Percentiles rank a stretch among this genome's conserved stretches.
phyloP scores from a whole-genome alignment of 2,329 filamentous ascomycete species.

The Xylaria sp. region DNA sequence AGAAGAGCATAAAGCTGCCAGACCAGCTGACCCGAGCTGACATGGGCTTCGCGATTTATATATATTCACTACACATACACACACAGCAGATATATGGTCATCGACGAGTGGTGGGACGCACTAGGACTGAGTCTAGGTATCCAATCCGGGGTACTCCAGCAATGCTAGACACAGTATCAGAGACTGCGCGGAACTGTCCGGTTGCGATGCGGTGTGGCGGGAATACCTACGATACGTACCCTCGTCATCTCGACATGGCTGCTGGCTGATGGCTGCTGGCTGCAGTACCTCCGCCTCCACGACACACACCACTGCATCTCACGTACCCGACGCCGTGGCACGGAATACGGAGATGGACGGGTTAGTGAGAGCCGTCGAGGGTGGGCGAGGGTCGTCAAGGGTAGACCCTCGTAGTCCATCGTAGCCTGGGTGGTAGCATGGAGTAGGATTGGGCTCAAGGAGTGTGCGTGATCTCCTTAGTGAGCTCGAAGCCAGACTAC shows the following conservation, averaged over 20 bases:
- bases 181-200: background rate
- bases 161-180: conserved; percentile 10
- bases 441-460: background rate
- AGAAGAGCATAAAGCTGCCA: background rate
- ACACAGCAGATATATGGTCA: too few relatives aligned
- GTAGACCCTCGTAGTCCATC: background rate
- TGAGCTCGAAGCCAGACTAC: background rate
- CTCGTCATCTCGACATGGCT: too few relatives aligned
- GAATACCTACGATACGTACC: background rate
- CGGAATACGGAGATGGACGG: background rate
- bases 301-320: too few relatives aligned
- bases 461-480: background rate
- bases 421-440: background rate
- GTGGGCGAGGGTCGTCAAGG: too few relatives aligned
- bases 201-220: background rate
- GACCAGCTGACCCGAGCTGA: background rate
- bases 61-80: background rate
- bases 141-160: background rate
- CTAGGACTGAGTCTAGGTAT: background rate
- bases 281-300: too few relatives aligned
- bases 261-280: too few relatives aligned
- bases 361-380: background rate
- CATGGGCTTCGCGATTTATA: background rate
- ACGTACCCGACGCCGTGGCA: too few relatives aligned
- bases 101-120: background rate